phyloP scores from a whole-genome alignment of 805 yeast genomes.

The Blastobotrys mokoenaii region DNA sequence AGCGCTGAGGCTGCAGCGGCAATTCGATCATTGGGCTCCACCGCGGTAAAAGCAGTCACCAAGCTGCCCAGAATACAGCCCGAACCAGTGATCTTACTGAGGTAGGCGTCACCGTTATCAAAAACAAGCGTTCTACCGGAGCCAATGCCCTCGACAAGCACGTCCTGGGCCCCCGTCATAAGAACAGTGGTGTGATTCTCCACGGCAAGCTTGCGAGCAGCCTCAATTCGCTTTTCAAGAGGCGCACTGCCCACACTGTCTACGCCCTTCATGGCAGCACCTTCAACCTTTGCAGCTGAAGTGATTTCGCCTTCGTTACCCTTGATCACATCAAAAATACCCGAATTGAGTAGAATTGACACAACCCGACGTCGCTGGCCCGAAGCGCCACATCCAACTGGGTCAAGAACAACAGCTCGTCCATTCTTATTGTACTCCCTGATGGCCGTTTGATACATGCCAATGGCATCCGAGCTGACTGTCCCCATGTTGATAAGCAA shows the following conservation, averaged over 20 bases:
- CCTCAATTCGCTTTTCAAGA: conserved; percentile 25
- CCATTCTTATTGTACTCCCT: conserved; percentile 46
- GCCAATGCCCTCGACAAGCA: conserved; percentile 39
- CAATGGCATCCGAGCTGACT: conserved; percentile 35
- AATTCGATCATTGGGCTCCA: conserved; percentile 32
- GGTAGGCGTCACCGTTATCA: conserved; percentile 50
- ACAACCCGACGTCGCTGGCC: conserved; percentile 43
- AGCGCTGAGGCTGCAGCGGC: conserved; percentile 50
- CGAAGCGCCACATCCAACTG: conserved; percentile 91
- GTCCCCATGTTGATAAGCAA: conserved; percentile 74
- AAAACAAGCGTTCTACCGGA: conserved; percentile 24
- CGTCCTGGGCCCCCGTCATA: conserved; percentile 55
- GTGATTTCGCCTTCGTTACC: conserved; percentile 81
- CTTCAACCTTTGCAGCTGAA: conserved; percentile 43
- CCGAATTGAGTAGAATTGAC: conserved; percentile 42
- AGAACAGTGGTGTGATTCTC: conserved; percentile 55
- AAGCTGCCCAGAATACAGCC: conserved; percentile 79
- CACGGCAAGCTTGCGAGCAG: conserved; percentile 42
- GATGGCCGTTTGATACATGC: conserved; percentile 43
- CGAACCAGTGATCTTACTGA: conserved; percentile 67
- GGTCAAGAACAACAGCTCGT: conserved; percentile 71
- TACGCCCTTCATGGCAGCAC: conserved; percentile 59
- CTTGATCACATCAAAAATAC: conserved; percentile 56
- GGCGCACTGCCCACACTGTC: conserved; percentile 35
- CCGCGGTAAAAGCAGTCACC: conserved; percentile 51